Base-by-base conservation (phyloP, 768 basidiomycete genomes). In the Leccinum subgranulosum region DNA sequence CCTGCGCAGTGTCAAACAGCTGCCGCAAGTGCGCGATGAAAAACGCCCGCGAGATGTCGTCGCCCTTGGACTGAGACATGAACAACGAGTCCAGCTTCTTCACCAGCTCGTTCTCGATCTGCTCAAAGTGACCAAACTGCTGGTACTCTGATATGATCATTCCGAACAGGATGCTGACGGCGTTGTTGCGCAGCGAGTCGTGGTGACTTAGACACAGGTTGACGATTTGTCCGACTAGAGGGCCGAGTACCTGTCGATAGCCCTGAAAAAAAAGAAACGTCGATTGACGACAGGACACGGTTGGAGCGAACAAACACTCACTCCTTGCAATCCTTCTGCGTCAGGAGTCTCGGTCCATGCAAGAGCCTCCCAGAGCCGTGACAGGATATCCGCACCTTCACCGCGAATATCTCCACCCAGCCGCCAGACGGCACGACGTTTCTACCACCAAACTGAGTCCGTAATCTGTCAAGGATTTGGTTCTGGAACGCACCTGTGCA, bases 81-180 rank as follows among this genome's bases (percentile, higher is more conserved):
- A 97, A 97, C 23, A 98, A 71, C 23, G 86, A 85, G 68, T 98
- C 94, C 33, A 98, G 77, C 60, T 91, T 88, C 62, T 85, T 94
- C 64, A 98, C 91, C 7, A 98, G 79, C 73, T 95, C 94, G 63
- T 90, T 88, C 71, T 98, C 92, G 62, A 98, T 96, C 48, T 83
- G 84, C 63, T 88, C 87, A 68, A 98, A 97, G 68, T 91, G 85
- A 25, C 84, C 86, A 12, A 85, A 85, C 58, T 90, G 86, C 56
- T 92, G 85, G 71, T 90, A 94, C 70, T 96, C 92, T 3, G 92
- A 88, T 49, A 95, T 84, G 59, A 98, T 94, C 94, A 98, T 97
- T 66, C 88, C 91, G 74, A 89, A 96, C 21, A 98, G 81, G 56
- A 98, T 94, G 64, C 91, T 86, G 21, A 96, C 93, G 0, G 94